Evolutionary conservation across 495 filamentous ascomycete genomes (phyloP).

Genomic region (Achaetomiella virescens): DNA sequence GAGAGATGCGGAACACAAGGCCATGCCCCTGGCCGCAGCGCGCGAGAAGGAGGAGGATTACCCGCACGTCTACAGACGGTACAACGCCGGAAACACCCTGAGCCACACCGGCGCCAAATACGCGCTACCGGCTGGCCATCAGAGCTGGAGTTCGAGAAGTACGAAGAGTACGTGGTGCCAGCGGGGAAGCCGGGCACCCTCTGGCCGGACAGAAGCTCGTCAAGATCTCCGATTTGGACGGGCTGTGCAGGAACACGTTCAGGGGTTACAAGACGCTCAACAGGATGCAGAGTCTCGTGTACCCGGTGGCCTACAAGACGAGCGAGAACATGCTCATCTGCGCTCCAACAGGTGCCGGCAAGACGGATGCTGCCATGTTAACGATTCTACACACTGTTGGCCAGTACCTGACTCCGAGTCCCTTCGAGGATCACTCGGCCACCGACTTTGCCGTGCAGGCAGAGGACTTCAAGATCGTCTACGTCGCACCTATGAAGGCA

Average conservation of each 20-base stretch:
- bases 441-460: conserved; percentile 69
- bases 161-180: conserved; percentile 83
- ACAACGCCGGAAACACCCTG: conserved; percentile 77
- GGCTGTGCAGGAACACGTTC: conserved; percentile 84
- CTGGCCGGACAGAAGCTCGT: conserved; percentile 63
- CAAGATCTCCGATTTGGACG: conserved; percentile 76
- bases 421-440: conserved; percentile 63
- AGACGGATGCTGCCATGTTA: conserved; percentile 98
- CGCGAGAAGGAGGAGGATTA: conserved; percentile 62
- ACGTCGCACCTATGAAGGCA: conserved; percentile 97
- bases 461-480: conserved; percentile 96
- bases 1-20: conserved; percentile 78
- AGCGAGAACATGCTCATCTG: conserved; percentile 99
- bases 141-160: conserved; percentile 54
- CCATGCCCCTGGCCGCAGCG: conserved; percentile 56
- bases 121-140: conserved; percentile 60
- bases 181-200: conserved; percentile 73
- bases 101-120: conserved; percentile 71
- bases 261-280: conserved; percentile 90
- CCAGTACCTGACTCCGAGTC: conserved; percentile 76
- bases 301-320: conserved; percentile 90
- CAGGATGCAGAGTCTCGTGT: conserved; percentile 95
- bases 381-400: conserved; percentile 83
- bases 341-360: conserved; percentile 95
- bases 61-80: conserved; percentile 84